Evolutionary conservation across 2,329 filamentous ascomycete species (phyloP).

Genomic region (Raffaelea arxii): DNA sequence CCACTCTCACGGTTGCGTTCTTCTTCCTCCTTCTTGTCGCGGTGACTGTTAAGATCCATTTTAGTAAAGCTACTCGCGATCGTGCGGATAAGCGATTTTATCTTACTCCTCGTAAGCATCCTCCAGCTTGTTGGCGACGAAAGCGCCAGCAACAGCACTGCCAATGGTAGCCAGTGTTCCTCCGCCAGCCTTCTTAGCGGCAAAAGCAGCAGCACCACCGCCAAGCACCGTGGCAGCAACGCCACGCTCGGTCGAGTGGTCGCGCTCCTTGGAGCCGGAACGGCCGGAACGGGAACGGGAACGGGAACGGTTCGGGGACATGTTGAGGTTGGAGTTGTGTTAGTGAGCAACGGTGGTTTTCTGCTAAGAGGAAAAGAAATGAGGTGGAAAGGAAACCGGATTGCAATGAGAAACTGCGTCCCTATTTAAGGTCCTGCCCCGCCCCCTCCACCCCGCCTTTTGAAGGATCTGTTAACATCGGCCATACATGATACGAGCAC

Average conservation of each 20-base stretch:
- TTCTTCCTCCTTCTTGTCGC: not conserved
- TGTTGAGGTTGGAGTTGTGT: no score
- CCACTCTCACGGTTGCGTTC: not conserved
- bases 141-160: not conserved
- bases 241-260: not conserved
- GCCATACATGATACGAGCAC: no score
- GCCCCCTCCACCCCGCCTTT: no score
- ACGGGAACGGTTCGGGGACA: not conserved
- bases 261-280: no score
- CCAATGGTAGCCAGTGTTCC: not conserved
- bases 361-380: no score
- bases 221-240: not conserved
- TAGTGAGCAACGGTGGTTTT: no score
- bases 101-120: not conserved
- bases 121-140: not conserved
- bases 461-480: no score
- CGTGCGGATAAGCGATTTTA: not conserved
- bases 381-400: no score
- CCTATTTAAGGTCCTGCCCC: no score
- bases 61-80: no score
- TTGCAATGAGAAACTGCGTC: no score
- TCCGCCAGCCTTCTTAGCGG: not conserved
- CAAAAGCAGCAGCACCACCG: not conserved
- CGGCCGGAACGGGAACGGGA: no score
- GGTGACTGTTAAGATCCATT: not conserved